phyloP scores from a whole-genome alignment of 139 green algal genomes.

The Astrephomene gubernaculifera region DNA sequence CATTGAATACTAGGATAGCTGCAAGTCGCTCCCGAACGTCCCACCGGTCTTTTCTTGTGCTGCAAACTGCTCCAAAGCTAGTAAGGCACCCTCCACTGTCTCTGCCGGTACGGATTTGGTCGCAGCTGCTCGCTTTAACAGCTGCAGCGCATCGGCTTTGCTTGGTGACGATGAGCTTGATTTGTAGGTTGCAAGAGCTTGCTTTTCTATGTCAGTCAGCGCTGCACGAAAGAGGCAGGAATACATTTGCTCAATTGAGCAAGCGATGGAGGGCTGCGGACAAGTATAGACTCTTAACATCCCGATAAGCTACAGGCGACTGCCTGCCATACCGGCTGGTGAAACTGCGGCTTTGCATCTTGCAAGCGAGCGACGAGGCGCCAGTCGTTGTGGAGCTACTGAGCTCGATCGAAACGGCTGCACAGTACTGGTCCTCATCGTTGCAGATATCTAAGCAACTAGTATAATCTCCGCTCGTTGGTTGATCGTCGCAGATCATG shows the following conservation, averaged over 20 bases:
- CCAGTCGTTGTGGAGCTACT: not conserved
- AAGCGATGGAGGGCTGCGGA: too few relatives aligned
- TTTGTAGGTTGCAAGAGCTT: constrained; percentile 2
- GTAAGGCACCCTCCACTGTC: constrained; percentile 42
- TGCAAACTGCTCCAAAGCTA: constrained; percentile 40
- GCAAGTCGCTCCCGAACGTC: too few relatives aligned
- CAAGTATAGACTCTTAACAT: too few relatives aligned
- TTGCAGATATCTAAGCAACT: not conserved
- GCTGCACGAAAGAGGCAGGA: not conserved
- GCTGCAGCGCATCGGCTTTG: constrained; percentile 16
- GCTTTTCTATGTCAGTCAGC: constrained; percentile 10
- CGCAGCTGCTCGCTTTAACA: constrained; percentile 38
- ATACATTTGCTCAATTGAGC: not conserved
- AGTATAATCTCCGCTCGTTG: too few relatives aligned
- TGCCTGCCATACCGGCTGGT: not conserved
- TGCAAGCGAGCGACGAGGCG: not conserved
- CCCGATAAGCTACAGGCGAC: too few relatives aligned
- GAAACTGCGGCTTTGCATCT: not conserved
- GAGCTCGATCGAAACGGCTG: not conserved
- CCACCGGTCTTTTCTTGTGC: not conserved
- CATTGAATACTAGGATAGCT: too few relatives aligned
- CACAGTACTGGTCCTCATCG: not conserved
- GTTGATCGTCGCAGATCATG: too few relatives aligned
- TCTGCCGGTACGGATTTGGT: constrained; percentile 31
- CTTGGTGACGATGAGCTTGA: not conserved